Evolutionary conservation across 2,329 filamentous ascomycete species (phyloP).

Genomic region (Curvularia sp.): DNA sequence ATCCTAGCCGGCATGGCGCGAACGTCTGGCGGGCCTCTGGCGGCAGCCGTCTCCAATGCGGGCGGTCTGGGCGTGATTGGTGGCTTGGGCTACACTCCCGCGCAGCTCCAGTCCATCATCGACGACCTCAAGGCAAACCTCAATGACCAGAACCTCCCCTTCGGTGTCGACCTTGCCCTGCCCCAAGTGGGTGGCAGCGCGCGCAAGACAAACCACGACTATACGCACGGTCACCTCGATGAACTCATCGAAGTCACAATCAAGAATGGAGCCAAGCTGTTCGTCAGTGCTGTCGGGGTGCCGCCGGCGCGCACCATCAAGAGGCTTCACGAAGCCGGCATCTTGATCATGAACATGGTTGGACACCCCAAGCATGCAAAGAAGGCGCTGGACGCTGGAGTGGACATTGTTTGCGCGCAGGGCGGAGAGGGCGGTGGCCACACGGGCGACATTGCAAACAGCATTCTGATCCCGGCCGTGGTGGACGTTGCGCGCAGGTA

Average conservation of each 20-base stretch:
- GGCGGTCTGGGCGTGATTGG: conserved; percentile 74
- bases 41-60: conserved; percentile 70
- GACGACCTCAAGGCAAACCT: conserved; percentile 83
- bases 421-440: conserved; percentile 94
- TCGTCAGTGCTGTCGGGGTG: conserved; percentile 88
- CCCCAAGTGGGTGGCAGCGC: conserved; percentile 86
- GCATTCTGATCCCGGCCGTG: conserved; percentile 85
- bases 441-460: conserved; percentile 84
- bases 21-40: conserved; percentile 58
- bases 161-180: conserved; percentile 89
- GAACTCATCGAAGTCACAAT: conserved; percentile 88
- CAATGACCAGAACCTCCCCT: conserved; percentile 71
- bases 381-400: conserved; percentile 84
- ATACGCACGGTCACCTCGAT: conserved; percentile 87
- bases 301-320: conserved; percentile 77
- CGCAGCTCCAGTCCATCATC: conserved; percentile 79
- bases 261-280: conserved; percentile 80
- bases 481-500: conserved; percentile 82
- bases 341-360: conserved; percentile 97
- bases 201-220: conserved; percentile 93
- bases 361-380: conserved; percentile 89
- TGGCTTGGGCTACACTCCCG: conserved; percentile 59
- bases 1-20: conserved; percentile 94
- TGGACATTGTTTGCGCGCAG: conserved; percentile 91
- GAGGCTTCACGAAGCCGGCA: conserved; percentile 76